Evolutionary conservation across 805 yeast genomes (phyloP).

Genomic region (Debaryomyces maramus): DNA sequence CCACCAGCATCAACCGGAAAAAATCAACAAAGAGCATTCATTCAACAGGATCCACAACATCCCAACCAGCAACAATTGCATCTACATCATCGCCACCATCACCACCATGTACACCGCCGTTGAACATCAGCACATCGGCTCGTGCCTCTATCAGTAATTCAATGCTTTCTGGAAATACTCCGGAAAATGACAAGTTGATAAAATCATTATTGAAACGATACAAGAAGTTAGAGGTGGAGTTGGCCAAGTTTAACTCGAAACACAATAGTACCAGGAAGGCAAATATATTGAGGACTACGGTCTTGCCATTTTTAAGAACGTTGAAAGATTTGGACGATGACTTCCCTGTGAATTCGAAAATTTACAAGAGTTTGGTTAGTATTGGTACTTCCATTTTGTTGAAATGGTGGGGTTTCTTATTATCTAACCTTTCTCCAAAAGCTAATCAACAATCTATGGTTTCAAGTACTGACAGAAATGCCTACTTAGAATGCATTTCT

Average conservation of each 20-base stretch:
- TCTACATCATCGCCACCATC: background rate
- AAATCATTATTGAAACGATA: constrained; percentile 28
- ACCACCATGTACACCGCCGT: background rate
- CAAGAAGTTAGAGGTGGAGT: constrained; percentile 44
- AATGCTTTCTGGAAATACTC: background rate
- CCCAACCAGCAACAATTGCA: background rate
- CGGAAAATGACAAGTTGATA: constrained; percentile 13
- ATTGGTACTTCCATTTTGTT: constrained; percentile 34
- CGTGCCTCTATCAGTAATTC: background rate
- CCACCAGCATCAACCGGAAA: constrained; percentile 15
- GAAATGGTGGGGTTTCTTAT: constrained; percentile 57
- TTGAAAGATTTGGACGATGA: constrained; percentile 19
- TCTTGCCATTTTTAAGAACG: constrained; percentile 45
- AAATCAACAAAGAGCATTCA: constrained; percentile 13
- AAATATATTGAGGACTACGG: constrained; percentile 47
- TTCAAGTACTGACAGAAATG: constrained; percentile 48
- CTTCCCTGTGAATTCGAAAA: constrained; percentile 19
- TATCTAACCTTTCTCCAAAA: constrained; percentile 24
- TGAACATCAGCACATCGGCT: background rate
- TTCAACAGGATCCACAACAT: constrained; percentile 8
- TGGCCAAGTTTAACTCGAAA: constrained; percentile 44
- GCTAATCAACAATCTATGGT: constrained; percentile 23
- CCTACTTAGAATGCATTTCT: constrained; percentile 55
- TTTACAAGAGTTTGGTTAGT: constrained; percentile 34
- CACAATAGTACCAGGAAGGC: constrained; percentile 40